phyloP scores from a whole-genome alignment of 2,329 filamentous ascomycete species.

The Cladosporium colombiae region DNA sequence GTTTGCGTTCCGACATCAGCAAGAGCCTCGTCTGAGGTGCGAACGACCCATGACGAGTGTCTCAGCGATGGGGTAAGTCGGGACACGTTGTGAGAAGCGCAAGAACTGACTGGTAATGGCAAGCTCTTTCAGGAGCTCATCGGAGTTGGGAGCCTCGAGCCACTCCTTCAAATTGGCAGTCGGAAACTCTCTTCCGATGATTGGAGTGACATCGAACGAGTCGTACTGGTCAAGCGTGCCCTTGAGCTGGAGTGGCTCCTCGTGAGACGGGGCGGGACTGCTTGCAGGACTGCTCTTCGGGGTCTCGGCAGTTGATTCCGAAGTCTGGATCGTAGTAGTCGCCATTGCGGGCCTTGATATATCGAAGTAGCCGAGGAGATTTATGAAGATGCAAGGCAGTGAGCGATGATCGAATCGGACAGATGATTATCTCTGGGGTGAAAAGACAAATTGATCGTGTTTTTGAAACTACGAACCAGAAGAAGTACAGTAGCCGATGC shows the following conservation, averaged over 20 bases:
- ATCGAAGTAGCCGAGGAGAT: not conserved
- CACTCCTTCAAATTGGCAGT: slow-evolving; percentile 40
- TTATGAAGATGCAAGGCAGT: not conserved
- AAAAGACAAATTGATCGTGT: not conserved
- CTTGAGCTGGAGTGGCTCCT: slow-evolving; percentile 38
- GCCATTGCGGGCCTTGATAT: slow-evolving; percentile 4
- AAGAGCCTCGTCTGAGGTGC: slow-evolving; percentile 2
- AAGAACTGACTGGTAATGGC: slow-evolving; percentile 58
- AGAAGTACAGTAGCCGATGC: not conserved
- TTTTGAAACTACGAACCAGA: not conserved
- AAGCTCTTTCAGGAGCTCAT: slow-evolving; percentile 42
- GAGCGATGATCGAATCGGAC: not conserved
- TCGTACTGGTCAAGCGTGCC: slow-evolving; percentile 48
- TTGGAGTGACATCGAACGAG: slow-evolving; percentile 52
- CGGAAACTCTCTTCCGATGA: slow-evolving; percentile 53
- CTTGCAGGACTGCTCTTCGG: not conserved
- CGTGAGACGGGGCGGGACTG: not conserved
- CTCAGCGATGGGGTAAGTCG: not conserved
- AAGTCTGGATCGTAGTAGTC: slow-evolving; percentile 12
- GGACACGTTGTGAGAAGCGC: not conserved
- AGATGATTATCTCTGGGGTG: not conserved
- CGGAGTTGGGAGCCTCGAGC: slow-evolving; percentile 38
- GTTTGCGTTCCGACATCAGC: slow-evolving; percentile 1
- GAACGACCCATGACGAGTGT: not conserved
- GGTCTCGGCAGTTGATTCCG: slow-evolving; percentile 2